Evolutionary conservation across 192 early-diverging fungal species (phyloP).

Genomic region (Backusella liffmaniae): DNA sequence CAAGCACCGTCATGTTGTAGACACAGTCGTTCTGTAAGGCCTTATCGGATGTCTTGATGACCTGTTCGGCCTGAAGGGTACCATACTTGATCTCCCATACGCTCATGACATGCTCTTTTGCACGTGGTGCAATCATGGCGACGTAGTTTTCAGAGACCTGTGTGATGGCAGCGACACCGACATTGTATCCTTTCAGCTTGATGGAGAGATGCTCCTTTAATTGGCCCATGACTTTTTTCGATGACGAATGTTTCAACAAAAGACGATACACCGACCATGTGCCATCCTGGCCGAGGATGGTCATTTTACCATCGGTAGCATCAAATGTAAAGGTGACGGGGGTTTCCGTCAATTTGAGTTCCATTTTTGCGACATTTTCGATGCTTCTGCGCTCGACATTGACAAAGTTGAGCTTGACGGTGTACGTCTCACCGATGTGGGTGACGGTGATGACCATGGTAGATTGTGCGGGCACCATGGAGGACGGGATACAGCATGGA

Average conservation of each 20-base stretch:
- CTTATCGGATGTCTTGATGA: constrained; percentile 11
- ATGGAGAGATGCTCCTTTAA: constrained; percentile 11
- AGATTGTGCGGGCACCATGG: constrained; percentile 37
- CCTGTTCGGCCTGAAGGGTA: constrained; percentile 46
- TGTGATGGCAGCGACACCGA: constrained; percentile 16
- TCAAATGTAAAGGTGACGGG: constrained; percentile 27
- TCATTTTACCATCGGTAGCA: constrained; percentile 16
- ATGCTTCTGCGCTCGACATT: constrained; percentile 47
- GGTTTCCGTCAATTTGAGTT: constrained; percentile 22
- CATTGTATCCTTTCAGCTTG: constrained; percentile 14
- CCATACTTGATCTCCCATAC: constrained; percentile 55
- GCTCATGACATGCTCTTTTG: constrained; percentile 40
- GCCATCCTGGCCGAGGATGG: constrained; percentile 15
- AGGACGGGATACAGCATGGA: constrained; percentile 42
- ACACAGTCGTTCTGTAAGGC: not conserved
- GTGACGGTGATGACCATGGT: constrained; percentile 43
- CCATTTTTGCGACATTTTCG: constrained; percentile 34
- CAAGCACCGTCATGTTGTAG: constrained; percentile 33
- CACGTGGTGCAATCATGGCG: constrained; percentile 35
- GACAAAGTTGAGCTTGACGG: constrained; percentile 38
- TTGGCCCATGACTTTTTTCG: constrained; percentile 23
- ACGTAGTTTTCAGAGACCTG: constrained; percentile 46
- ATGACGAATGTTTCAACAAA: constrained; percentile 22
- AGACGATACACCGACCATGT: constrained; percentile 31
- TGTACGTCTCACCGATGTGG: constrained; percentile 7